Percentiles rank a stretch among this genome's conserved stretches.
Evolutionary conservation across 1,284 basidiomycete species (phyloP).

Genomic region (Ceratobasidium sp.): DNA sequence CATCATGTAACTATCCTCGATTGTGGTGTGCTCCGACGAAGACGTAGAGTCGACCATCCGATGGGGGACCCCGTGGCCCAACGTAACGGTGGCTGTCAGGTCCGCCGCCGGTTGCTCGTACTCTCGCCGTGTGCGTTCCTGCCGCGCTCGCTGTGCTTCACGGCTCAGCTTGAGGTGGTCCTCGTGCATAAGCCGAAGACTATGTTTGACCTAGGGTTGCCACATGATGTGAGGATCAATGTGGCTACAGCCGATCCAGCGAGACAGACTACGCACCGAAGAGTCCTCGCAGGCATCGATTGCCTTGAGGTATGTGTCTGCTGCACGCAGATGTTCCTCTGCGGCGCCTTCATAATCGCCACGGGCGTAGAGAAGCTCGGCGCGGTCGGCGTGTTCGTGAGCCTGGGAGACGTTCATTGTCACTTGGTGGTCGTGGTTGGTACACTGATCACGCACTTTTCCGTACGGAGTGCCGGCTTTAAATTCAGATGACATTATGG

Average conservation of each 20-base stretch:
- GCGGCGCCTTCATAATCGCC: conserved; percentile 74
- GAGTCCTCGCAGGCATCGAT: conserved; percentile 74
- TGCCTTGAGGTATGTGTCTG: conserved; percentile 74
- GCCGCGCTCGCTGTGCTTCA: conserved; percentile 73
- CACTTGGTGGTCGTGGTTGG: conserved; percentile 31
- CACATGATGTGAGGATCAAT: conserved; percentile 45
- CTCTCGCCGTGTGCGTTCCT: conserved; percentile 56
- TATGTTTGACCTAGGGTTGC: conserved; percentile 71
- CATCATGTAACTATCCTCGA: conserved; percentile 86
- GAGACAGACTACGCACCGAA: conserved; percentile 61
- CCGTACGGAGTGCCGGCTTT: conserved; percentile 24
- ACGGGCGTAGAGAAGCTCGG: conserved; percentile 71
- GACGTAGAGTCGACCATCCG: conserved; percentile 61
- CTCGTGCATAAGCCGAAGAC: conserved; percentile 74
- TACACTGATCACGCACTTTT: conserved; percentile 23
- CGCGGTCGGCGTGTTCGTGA: conserved; percentile 81
- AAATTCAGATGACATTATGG: conserved; percentile 36
- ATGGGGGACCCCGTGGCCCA: conserved; percentile 47
- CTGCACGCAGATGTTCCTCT: conserved; percentile 72
- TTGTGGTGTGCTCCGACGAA: conserved; percentile 59
- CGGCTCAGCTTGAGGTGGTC: conserved; percentile 74
- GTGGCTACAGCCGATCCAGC: conserved; percentile 13
- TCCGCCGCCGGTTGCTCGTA: conserved; percentile 61
- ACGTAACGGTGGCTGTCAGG: conserved; percentile 47
- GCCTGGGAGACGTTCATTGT: conserved; percentile 61